phyloP scores from a whole-genome alignment of 2,329 filamentous ascomycete genomes.

The Neofusicoccum laricinum region DNA sequence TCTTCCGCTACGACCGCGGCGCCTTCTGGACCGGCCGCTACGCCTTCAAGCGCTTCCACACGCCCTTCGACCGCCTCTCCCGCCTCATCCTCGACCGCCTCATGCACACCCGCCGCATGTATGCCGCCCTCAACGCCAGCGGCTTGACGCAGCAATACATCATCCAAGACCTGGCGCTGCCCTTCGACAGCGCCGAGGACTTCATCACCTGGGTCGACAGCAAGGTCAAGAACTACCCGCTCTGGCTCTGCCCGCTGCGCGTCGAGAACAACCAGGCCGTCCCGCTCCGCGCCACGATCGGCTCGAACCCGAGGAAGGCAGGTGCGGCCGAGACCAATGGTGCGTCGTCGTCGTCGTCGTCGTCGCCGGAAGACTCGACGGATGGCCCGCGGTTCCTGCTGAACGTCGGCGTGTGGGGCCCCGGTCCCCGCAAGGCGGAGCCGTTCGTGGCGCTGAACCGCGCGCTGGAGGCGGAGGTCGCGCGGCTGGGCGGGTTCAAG shows the following conservation, averaged over 20 bases:
- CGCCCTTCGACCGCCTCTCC: conserved; percentile 59
- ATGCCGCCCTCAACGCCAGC: conserved; percentile 60
- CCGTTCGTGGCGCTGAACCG: conserved; percentile 70
- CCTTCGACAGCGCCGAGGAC: conserved; percentile 48
- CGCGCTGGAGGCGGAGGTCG: conserved; percentile 66
- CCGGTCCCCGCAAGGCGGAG: conserved; percentile 55
- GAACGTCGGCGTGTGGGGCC: conserved; percentile 73
- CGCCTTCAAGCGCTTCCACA: conserved; percentile 60
- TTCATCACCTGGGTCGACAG: conserved; percentile 54
- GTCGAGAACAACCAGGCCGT: conserved; percentile 22
- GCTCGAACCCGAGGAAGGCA: not conserved
- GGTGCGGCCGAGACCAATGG: not conserved
- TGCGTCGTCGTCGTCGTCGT: not conserved
- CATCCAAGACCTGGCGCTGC: conserved; percentile 62
- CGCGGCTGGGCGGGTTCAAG: conserved; percentile 71
- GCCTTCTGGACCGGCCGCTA: conserved; percentile 63
- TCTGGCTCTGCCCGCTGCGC: conserved; percentile 58
- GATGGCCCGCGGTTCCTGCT: conserved; percentile 29
- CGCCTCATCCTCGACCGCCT: conserved; percentile 60
- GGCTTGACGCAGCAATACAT: conserved; percentile 56
- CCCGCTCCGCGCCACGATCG: conserved; percentile 7
- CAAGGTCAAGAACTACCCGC: conserved; percentile 51
- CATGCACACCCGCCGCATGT: conserved; percentile 61
- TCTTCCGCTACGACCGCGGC: conserved; percentile 63
- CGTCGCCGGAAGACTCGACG: conserved; percentile 16